Base-by-base conservation (phyloP, 208 protist species). In the Phytomonas sp. region DNA sequence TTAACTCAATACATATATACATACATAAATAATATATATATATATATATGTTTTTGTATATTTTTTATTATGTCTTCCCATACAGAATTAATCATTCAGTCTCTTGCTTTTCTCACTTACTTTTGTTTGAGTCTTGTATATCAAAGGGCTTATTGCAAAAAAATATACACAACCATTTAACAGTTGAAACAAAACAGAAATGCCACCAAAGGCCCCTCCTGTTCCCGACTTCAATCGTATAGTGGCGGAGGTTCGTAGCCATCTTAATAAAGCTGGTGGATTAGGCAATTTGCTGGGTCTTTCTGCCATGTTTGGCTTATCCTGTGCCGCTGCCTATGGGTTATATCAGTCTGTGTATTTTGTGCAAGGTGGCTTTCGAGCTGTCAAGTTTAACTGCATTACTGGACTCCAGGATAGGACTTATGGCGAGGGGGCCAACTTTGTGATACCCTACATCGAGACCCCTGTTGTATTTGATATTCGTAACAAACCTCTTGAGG, bases 351-450 rank as follows among this genome's bases (percentile, higher is more conserved):
- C 89, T 29, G 73, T 98, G 60, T 97, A 86, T 84, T 96, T 96
- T 77, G 98, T 99, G 37, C 96, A 98, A 34, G 97, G 95, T 80
- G 98, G 98, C 61, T 97, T 94, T 75, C 91, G 97, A 60, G 98
- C 97, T 26, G 90, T 99, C 43, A 98, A 99, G 72, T 99, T 99
- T 81, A 99, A 98, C 81, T 85, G 95, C 75, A 83, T 99, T 66
- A 89, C 83, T 33, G 98, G 98, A 46, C 84, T 99, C 29, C 87
- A 92, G 66, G 76, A 97, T 73, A 65, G 68, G 28, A 96, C 98
- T 29, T 98, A 97, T 70, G 91, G 82, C 34, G 96, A 98, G 79
- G 98, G 98, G 28, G 94, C 91, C 62, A 98, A 99, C 87, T 94
- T 99, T 60, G 81, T 85, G 17, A 90, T 99, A 56, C 98, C 98